Percentiles rank a stretch among this genome's conserved stretches.
Evolutionary conservation across 257 asterid genomes (phyloP).

Genomic region (Solanum phureja): DNA sequence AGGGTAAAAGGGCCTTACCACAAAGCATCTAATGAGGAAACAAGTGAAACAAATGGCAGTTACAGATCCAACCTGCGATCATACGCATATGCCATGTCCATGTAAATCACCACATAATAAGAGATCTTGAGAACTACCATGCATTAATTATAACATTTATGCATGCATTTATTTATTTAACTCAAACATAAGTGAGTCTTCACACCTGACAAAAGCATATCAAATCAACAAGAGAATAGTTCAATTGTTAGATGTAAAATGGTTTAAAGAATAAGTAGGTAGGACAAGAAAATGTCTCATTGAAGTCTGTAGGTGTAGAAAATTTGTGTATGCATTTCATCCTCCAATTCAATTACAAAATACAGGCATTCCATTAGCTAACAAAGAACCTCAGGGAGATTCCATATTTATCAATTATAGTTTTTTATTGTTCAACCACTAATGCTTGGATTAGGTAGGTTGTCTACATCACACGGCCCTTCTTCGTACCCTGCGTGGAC

Average conservation of each 20-base stretch:
- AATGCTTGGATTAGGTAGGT: background rate
- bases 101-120: background rate
- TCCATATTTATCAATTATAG: background rate
- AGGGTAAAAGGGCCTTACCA: constrained; percentile 37
- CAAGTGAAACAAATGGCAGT: constrained; percentile 89
- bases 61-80: constrained; percentile 81
- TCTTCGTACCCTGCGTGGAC: background rate
- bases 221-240: background rate
- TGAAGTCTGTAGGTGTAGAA: background rate
- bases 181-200: background rate
- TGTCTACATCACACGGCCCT: background rate
- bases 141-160: background rate
- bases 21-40: constrained; percentile 77
- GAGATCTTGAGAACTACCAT: background rate
- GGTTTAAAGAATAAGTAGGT: background rate
- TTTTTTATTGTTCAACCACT: background rate
- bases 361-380: background rate
- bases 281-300: background rate
- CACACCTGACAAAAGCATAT: background rate
- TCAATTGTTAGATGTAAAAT: background rate
- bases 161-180: background rate
- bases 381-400: background rate
- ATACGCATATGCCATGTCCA: background rate
- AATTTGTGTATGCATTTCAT: background rate
- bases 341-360: background rate